Evolutionary conservation across 73 alveolate species (phyloP).

Genomic region (Blepharisma stoltei): DNA sequence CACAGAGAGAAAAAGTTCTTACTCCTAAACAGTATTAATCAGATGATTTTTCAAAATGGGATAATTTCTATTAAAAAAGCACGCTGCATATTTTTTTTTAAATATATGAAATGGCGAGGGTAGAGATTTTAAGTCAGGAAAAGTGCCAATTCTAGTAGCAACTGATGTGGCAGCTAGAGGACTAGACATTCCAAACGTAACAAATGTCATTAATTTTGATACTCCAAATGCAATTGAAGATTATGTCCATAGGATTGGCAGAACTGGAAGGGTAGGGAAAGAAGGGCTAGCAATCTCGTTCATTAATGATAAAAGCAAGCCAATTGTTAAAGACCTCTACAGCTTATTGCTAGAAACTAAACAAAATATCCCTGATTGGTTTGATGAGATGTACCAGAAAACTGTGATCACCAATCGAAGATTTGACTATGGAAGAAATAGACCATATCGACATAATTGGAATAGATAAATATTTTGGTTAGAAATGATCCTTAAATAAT

Average conservation of each 20-base stretch:
- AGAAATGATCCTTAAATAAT: no score
- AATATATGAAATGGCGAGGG: no score
- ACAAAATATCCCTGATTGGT: slow-evolving; percentile 29
- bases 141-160: slow-evolving; percentile 93
- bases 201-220: slow-evolving; percentile 93
- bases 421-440: slow-evolving; percentile 9
- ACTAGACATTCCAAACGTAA: slow-evolving; percentile 98
- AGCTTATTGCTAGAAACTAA: slow-evolving; percentile 7
- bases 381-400: neutral
- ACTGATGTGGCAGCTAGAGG: slow-evolving; percentile 99
- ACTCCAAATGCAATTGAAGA: slow-evolving; percentile 96
- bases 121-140: slow-evolving; percentile 90
- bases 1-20: slow-evolving; percentile 58
- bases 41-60: no score
- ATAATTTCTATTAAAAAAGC: no score
- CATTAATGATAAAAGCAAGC: slow-evolving; percentile 73
- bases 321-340: slow-evolving; percentile 46
- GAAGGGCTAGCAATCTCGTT: slow-evolving; percentile 90
- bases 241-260: slow-evolving; percentile 97
- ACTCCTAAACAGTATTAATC: no score
- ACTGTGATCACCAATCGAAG: slow-evolving; percentile 22
- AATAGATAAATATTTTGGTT: no score
- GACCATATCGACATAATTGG: no score
- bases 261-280: slow-evolving; percentile 98
- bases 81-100: no score